phyloP scores from a whole-genome alignment of 2,329 filamentous ascomycete species.

The Lasiodiplodia sp. region DNA sequence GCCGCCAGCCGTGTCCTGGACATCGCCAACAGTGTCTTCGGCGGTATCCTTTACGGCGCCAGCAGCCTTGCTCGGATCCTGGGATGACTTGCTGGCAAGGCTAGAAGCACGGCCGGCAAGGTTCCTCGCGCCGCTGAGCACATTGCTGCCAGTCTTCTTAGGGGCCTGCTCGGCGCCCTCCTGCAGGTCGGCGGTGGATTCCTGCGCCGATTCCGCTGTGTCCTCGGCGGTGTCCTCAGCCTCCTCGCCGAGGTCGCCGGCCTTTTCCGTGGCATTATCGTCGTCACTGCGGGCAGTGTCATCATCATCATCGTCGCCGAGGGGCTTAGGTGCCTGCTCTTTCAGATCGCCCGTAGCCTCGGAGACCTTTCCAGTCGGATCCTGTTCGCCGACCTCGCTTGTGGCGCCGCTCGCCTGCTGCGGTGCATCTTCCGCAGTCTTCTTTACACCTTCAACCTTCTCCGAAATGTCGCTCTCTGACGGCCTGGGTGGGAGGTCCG shows the following conservation, averaged over 20 bases:
- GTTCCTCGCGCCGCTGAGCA: slow-evolving; percentile 39
- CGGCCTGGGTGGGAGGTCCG: slow-evolving; percentile 41
- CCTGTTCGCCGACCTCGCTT: slow-evolving; percentile 43
- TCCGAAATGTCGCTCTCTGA: slow-evolving; percentile 42
- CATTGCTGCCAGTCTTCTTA: slow-evolving; percentile 23
- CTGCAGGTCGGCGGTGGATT: slow-evolving; percentile 31
- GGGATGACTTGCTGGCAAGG: slow-evolving; percentile 51
- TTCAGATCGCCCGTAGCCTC: slow-evolving; percentile 55
- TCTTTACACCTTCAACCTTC: slow-evolving; percentile 40
- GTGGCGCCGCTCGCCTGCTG: slow-evolving; percentile 44
- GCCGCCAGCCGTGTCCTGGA: slow-evolving; percentile 39
- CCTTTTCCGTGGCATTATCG: slow-evolving; percentile 54
- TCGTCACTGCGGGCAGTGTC: slow-evolving; percentile 49
- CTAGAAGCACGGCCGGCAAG: slow-evolving; percentile 57
- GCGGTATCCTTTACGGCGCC: slow-evolving; percentile 44
- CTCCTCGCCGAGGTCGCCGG: slow-evolving; percentile 44
- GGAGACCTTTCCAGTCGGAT: slow-evolving; percentile 55
- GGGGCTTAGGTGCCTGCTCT: slow-evolving; percentile 55
- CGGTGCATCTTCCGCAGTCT: slow-evolving; percentile 41
- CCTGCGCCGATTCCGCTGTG: slow-evolving; percentile 21
- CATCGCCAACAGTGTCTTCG: slow-evolving; percentile 36
- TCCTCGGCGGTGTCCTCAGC: slow-evolving; percentile 41
- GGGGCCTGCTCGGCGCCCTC: slow-evolving; percentile 24
- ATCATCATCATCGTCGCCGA: slow-evolving; percentile 52
- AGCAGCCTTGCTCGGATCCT: slow-evolving; percentile 48